Conservation (phyloP, 2,329 filamentous ascomycete species). For the Aspergillus sp. region DNA sequence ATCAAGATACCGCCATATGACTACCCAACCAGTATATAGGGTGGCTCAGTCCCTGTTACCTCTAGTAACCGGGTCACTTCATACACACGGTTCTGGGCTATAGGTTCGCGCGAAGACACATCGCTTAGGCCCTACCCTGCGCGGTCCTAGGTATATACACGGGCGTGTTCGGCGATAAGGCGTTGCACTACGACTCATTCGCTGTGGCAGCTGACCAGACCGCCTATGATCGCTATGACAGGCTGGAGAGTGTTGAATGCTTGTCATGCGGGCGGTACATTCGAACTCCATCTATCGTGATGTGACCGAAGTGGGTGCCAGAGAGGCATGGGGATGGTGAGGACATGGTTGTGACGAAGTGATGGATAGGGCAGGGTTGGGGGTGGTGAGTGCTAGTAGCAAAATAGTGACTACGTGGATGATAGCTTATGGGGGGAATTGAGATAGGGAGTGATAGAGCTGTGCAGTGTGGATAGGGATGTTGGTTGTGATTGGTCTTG, state of each 20-base stretch:
- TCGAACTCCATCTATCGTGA: background rate
- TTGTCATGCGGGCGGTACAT: background rate
- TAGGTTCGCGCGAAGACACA: background rate
- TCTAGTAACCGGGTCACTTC: background rate
- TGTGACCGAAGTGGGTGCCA: background rate
- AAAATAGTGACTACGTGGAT: too few relatives aligned
- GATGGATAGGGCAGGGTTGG: too few relatives aligned
- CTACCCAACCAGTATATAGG: background rate
- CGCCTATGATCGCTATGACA: background rate
- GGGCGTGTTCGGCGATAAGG: background rate
- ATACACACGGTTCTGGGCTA: background rate
- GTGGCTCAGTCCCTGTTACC: background rate
- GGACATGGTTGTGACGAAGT: background rate
- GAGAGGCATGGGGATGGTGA: background rate
- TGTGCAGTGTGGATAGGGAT: too few relatives aligned
- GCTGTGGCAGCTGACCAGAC: background rate
- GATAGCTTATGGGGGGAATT: too few relatives aligned
- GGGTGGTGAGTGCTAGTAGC: too few relatives aligned
- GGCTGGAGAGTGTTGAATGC: background rate
- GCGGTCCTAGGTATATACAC: background rate
- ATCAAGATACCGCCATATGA: background rate
- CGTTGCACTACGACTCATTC: background rate
- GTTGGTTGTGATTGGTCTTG: too few relatives aligned
- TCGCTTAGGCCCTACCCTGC: background rate
- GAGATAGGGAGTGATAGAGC: too few relatives aligned